These are phyloP conservation scores for Kodamaea nitidulidarum DNA, from an alignment of 805 yeast species.

Conservation along the genomic window DNA sequence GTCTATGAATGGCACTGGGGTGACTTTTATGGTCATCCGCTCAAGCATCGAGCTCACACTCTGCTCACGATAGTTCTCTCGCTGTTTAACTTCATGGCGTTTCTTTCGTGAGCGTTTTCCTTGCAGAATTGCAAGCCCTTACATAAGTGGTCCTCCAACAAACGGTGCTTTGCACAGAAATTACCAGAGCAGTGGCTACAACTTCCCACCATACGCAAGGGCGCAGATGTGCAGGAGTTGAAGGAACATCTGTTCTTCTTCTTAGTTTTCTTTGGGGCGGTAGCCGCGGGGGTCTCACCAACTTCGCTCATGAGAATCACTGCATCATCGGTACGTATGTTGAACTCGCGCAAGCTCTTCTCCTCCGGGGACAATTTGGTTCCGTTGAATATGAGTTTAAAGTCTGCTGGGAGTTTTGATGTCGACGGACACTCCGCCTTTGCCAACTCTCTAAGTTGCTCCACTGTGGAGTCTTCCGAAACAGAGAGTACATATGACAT, in stretches of 20 bases:
- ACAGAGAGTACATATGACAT: conserved; percentile 43
- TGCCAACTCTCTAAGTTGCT: conserved; percentile 46
- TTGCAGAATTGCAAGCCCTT: conserved; percentile 74
- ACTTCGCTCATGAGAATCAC: conserved; percentile 26
- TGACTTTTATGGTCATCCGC: too few species aligned
- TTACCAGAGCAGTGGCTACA: conserved; percentile 82
- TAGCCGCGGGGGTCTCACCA: conserved; percentile 15
- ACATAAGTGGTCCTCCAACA: conserved; percentile 81
- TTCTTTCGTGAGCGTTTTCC: conserved; percentile 76
- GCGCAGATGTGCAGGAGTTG: conserved; percentile 57
- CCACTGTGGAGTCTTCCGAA: conserved; percentile 50
- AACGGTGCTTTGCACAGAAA: conserved; percentile 81
- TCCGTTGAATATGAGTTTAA: conserved; percentile 40
- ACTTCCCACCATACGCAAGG: conserved; percentile 70
- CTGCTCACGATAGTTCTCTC: conserved; percentile 80
- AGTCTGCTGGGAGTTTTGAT: conserved; percentile 31
- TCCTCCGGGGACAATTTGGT: conserved; percentile 30
- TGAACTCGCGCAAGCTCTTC: conserved; percentile 19
- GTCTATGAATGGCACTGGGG: too few species aligned
- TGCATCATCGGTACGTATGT: conserved; percentile 15
- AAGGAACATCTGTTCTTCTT: conserved; percentile 51
- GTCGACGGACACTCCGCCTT: conserved; percentile 31
- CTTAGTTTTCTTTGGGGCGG: conserved; percentile 20
- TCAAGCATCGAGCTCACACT: conserved; percentile 50
- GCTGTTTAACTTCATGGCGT: conserved; percentile 75